Conservation (phyloP, 2,329 filamentous ascomycete species). For the Emericellopsis cladophorae region DNA sequence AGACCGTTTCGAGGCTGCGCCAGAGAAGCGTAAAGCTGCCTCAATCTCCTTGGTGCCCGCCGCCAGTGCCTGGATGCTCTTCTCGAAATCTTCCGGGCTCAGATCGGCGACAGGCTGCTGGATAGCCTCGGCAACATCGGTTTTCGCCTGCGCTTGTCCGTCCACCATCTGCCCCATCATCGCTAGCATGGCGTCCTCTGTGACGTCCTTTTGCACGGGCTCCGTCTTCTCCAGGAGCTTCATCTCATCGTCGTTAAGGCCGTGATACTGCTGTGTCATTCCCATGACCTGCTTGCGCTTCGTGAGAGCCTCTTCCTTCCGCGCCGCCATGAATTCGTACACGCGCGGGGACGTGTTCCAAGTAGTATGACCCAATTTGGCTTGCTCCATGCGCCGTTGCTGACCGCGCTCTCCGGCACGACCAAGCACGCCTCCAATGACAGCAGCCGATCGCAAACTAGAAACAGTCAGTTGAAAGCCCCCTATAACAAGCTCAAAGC, state of each 20-base stretch:
- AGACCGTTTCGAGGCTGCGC: too few species aligned
- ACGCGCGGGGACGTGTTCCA: constrained; percentile 41
- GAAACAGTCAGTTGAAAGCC: background rate
- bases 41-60: constrained; percentile 2
- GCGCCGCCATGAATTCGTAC: constrained; percentile 21
- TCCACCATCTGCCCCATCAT: constrained; percentile 12
- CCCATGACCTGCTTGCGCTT: constrained; percentile 23
- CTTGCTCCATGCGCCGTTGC: constrained; percentile 48
- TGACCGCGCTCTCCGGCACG: constrained; percentile 73
- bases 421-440: constrained; percentile 78
- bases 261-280: constrained; percentile 19
- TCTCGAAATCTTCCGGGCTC: too few species aligned
- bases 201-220: constrained; percentile 7
- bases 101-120: too few species aligned
- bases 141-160: constrained; percentile 1
- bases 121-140: too few species aligned
- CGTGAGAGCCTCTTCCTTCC: constrained; percentile 14
- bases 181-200: constrained; percentile 22
- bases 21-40: background rate
- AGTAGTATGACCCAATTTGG: constrained; percentile 47
- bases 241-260: constrained; percentile 24
- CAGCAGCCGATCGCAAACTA: constrained; percentile 67
- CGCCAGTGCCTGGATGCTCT: too few species aligned
- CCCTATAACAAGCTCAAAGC: background rate
- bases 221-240: constrained; percentile 15